Evolutionary conservation across 495 filamentous ascomycete genomes (phyloP).

Genomic region (Achaetomiella virescens): DNA sequence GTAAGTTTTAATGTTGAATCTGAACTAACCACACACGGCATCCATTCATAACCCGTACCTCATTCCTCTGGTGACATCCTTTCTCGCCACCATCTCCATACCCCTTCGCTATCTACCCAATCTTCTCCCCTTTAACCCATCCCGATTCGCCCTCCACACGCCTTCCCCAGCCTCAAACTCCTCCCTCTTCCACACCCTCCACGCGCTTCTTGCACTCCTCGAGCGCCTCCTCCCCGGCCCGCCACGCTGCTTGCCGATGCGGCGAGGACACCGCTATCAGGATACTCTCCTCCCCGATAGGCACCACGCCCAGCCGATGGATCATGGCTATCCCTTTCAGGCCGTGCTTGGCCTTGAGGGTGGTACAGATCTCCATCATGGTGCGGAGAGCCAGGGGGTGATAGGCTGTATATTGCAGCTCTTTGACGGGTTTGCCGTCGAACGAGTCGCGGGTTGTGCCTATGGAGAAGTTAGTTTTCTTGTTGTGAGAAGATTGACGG

Average conservation of each 20-base stretch:
- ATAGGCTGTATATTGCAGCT: constrained; percentile 82
- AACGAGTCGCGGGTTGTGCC: constrained; percentile 90
- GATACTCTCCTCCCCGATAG: constrained; percentile 86
- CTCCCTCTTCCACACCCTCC: constrained; percentile 96
- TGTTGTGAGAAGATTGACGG: too few relatives aligned
- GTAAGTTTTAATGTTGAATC: too few relatives aligned
- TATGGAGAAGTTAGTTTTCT: constrained; percentile 11
- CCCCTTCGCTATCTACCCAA: constrained; percentile 1
- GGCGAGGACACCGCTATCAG: constrained; percentile 79
- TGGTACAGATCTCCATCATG: constrained; percentile 60
- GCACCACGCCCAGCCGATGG: constrained; percentile 82
- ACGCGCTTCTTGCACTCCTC: constrained; percentile 78
- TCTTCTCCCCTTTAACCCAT: constrained; percentile 52
- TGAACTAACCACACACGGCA: too few relatives aligned
- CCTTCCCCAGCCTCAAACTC: constrained; percentile 73
- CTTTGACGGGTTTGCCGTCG: constrained; percentile 61
- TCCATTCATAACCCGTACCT: not conserved
- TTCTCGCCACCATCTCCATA: not conserved
- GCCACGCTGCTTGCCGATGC: constrained; percentile 86
- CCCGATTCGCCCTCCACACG: constrained; percentile 88
- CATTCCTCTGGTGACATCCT: not conserved
- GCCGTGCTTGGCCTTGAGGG: constrained; percentile 51
- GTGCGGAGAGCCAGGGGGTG: constrained; percentile 67
- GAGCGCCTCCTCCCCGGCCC: constrained; percentile 80
- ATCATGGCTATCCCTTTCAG: constrained; percentile 69